Evolutionary conservation across 306 rosid genomes (phyloP).

Genomic region (Prunus mume): DNA sequence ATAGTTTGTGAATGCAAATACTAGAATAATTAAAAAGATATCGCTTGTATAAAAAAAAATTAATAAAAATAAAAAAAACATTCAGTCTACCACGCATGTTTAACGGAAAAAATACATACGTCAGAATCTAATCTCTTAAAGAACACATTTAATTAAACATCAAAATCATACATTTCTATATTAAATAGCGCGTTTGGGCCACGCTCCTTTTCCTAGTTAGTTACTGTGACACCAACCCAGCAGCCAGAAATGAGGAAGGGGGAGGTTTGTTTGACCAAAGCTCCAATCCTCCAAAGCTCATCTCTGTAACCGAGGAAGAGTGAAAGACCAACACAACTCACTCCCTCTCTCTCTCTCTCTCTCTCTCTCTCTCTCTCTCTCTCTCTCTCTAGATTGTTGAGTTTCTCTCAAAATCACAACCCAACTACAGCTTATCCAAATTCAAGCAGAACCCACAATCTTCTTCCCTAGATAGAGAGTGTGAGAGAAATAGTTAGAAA

Average conservation of each 20-base stretch:
- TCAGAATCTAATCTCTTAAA: too few relatives aligned
- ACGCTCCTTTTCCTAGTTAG: not conserved
- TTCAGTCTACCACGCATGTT: too few relatives aligned
- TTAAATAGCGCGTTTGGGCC: too few relatives aligned
- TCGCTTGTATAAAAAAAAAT: too few relatives aligned
- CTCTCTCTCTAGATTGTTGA: not conserved
- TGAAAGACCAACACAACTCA: not conserved
- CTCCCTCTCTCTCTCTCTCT: not conserved
- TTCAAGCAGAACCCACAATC: not conserved
- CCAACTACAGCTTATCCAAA: not conserved
- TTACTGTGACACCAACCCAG: not conserved
- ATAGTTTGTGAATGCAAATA: too few relatives aligned
- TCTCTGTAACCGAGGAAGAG: not conserved
- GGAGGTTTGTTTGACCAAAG: not conserved
- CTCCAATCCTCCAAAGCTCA: not conserved
- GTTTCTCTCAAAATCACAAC: not conserved
- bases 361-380: not conserved
- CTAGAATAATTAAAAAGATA: too few relatives aligned
- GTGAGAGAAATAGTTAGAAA: not conserved
- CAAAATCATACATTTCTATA: too few relatives aligned
- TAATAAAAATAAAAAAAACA: too few relatives aligned
- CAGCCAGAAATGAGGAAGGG: slow-evolving; percentile 5
- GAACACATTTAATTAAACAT: too few relatives aligned
- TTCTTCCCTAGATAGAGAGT: not conserved
- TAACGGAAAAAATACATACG: too few relatives aligned